Evolutionary conservation across 352 stramenopile species (phyloP).

Genomic region (Phytophthora cryptogea): DNA sequence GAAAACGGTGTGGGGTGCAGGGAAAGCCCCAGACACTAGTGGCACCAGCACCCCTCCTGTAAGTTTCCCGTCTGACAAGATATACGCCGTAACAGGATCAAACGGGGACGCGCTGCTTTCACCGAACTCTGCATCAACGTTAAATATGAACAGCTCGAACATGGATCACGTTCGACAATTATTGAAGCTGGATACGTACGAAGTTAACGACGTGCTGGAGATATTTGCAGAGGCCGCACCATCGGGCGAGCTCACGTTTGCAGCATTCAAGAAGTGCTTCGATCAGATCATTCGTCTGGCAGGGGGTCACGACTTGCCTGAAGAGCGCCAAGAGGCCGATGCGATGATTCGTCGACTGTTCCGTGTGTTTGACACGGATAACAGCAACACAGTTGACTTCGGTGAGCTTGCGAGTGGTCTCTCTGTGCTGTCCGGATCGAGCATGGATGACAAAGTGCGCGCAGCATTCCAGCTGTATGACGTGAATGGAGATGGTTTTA

Average conservation of each 20-base stretch:
- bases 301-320: constrained; percentile 62
- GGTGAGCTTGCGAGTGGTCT: constrained; percentile 85
- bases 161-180: constrained; percentile 80
- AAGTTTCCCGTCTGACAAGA: constrained; percentile 46
- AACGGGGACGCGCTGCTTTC: constrained; percentile 51
- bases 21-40: constrained; percentile 14
- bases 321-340: constrained; percentile 80
- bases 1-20: constrained; percentile 33
- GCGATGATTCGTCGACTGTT: constrained; percentile 85
- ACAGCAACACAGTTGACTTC: constrained; percentile 88
- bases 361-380: constrained; percentile 82
- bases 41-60: constrained; percentile 18
- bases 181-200: constrained; percentile 85
- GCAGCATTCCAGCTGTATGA: constrained; percentile 89
- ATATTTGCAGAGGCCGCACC: constrained; percentile 86
- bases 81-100: constrained; percentile 42
- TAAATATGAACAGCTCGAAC: constrained; percentile 75
- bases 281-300: constrained; percentile 87
- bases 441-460: constrained; percentile 87
- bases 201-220: constrained; percentile 88
- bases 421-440: constrained; percentile 83
- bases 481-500: constrained; percentile 84
- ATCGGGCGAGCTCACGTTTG: constrained; percentile 76
- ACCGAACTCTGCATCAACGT: constrained; percentile 43
- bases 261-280: constrained; percentile 88